Evolutionary conservation across 345 rosid species (phyloP), one percentile per base, ranked within the genome.

Genomic region (Acer negundo): DNA sequence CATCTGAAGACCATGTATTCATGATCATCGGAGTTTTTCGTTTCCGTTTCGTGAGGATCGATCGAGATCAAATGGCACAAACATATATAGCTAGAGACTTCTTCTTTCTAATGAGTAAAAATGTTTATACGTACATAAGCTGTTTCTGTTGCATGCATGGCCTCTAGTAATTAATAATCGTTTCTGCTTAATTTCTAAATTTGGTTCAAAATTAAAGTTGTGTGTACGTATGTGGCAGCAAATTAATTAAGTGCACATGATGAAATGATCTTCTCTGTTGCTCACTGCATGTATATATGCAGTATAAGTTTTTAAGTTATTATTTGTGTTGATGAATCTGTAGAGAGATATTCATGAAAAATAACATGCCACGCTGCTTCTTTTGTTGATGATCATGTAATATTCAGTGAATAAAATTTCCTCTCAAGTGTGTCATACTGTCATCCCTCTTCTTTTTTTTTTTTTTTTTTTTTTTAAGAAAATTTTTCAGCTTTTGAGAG

Each of bases 361-460:
- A 31, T 49, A 49, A 3, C 38, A 55, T 51, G 62, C 23, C 40
- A 49, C 62, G 49, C 47, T 71, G 26, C 35, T 56, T 56, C 16
- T 44, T 35, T 6, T 35, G 62, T 49, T 49, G 40, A 35, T 58
- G 31, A 58, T 67, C 38, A 31, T 31, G 77, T 66, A 73, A 73
- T 78, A 46, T 66, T 66, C 49, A 65, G 2, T 28, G 12, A 70
- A 63, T 49, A 77, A 63, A 17, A 61, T 13, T 0, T 13, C 55
- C 55, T 4, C 6, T 49, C 55, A 49, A 49, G 55, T 49, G 17
- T 49, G 16, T 10, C 15, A 12, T 47, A 2, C 15, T 10, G n/a
- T n/a, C 28, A 26, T 26, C 28, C 28, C n/a, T n/a, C n/a, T n/a
- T 26, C 3, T 3, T 28, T 28, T 28, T 28, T 28, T 28, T 2